Evolutionary conservation across 2,329 filamentous ascomycete genomes (phyloP).

Genomic region (Penicillium freii): DNA sequence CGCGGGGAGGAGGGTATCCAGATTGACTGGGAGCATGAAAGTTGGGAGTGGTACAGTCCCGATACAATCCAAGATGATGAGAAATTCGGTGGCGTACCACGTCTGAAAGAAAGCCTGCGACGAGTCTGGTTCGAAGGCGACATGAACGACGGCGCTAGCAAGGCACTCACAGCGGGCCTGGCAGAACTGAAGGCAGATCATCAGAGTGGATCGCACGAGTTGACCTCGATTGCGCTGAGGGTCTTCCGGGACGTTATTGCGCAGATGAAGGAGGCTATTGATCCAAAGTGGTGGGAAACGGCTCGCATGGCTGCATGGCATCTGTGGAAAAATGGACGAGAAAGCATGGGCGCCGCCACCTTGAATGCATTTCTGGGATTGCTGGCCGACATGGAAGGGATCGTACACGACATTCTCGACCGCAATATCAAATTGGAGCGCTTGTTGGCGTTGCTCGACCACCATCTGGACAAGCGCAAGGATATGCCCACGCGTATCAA

Average conservation of each 20-base stretch:
- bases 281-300: conserved; percentile 53
- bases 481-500: conserved; percentile 25
- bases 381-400: conserved; percentile 26
- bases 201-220: conserved; percentile 57
- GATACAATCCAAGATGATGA: conserved; percentile 49
- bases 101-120: conserved; percentile 56
- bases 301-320: conserved; percentile 61
- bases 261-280: conserved; percentile 20
- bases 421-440: conserved; percentile 20
- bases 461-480: conserved; percentile 25
- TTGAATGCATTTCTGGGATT: conserved; percentile 36
- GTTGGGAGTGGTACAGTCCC: conserved; percentile 58
- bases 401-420: conserved; percentile 21
- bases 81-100: conserved; percentile 55
- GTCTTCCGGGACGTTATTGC: conserved; percentile 50
- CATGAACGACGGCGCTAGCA: conserved; percentile 48
- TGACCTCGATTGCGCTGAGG: conserved; percentile 55
- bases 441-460: conserved; percentile 27
- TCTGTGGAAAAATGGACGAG: conserved; percentile 63
- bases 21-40: conserved; percentile 63
- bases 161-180: conserved; percentile 49
- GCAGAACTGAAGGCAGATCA: conserved; percentile 55
- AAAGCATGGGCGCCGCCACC: conserved; percentile 64
- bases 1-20: conserved; percentile 48
- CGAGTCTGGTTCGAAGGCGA: conserved; percentile 60